Evolutionary conservation across 2,329 filamentous ascomycete species (phyloP).

Genomic region (Cytospora paraplurivora): DNA sequence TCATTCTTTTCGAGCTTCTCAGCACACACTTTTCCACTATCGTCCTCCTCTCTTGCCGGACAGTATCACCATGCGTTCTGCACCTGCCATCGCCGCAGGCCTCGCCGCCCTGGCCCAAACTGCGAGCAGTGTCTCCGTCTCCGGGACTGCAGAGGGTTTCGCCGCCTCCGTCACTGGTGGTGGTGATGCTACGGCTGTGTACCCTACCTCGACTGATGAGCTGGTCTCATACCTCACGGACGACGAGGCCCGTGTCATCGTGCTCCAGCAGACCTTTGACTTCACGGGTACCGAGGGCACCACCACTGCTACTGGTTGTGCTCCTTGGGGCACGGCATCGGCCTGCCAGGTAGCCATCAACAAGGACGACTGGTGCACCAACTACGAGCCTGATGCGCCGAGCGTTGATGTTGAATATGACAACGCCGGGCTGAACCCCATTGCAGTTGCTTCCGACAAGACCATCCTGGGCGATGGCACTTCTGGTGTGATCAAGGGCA

Average conservation of each 20-base stretch:
- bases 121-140: constrained; percentile 35
- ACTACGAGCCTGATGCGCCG: constrained; percentile 56
- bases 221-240: constrained; percentile 62
- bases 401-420: constrained; percentile 48
- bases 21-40: constrained; percentile 8
- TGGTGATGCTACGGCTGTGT: constrained; percentile 54
- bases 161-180: constrained; percentile 60
- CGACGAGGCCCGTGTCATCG: constrained; percentile 55
- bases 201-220: constrained; percentile 55
- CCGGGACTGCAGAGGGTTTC: constrained; percentile 45
- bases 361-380: constrained; percentile 59
- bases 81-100: constrained; percentile 23
- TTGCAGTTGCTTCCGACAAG: constrained; percentile 61
- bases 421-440: constrained; percentile 53
- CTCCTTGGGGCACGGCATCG: constrained; percentile 57
- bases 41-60: not conserved
- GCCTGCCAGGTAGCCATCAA: constrained; percentile 62
- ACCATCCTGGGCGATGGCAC: constrained; percentile 55
- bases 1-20: constrained; percentile 11
- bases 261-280: constrained; percentile 58
- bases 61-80: constrained; percentile 22
- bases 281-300: constrained; percentile 59
- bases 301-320: constrained; percentile 55
- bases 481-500: constrained; percentile 58
- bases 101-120: constrained; percentile 33